Percentiles rank a stretch among this genome's conserved stretches.
These are phyloP conservation scores for Bipolaris zeicola DNA, from an alignment of 2,329 filamentous ascomycete genomes.

Conservation along the genomic window DNA sequence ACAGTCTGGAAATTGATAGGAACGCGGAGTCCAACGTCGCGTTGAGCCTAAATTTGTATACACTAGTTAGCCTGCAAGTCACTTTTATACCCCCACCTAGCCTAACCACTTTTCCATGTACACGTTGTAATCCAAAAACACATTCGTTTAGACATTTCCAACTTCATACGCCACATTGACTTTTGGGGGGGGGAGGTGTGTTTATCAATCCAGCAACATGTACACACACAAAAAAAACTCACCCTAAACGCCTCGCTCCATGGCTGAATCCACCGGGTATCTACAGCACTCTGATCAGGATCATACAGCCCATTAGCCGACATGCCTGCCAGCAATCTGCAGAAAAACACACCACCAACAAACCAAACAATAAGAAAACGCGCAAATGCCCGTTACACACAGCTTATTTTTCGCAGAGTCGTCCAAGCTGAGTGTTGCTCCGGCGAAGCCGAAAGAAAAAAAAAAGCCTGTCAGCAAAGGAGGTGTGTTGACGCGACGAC, in stretches of 20 bases:
- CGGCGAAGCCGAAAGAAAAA: background rate
- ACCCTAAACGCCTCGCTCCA: conserved; percentile 44
- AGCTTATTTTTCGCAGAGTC: conserved; percentile 7
- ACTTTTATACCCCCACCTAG: too few relatives aligned
- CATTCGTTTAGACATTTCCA: background rate
- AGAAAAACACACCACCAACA: conserved; percentile 7
- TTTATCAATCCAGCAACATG: background rate
- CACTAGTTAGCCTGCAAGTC: conserved; percentile 14
- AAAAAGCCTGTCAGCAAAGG: too few relatives aligned
- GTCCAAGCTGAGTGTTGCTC: background rate
- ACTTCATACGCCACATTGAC: background rate
- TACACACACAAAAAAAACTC: conserved; percentile 11
- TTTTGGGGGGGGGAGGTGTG: background rate
- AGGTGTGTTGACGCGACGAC: too few relatives aligned
- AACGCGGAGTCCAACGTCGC: conserved; percentile 64
- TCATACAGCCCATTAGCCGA: conserved; percentile 35
- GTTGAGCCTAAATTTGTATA: conserved; percentile 59
- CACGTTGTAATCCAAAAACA: background rate
- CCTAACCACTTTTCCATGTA: background rate
- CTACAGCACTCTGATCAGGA: conserved; percentile 35
- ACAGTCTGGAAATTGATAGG: conserved; percentile 67
- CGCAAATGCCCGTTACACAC: conserved; percentile 9
- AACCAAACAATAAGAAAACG: background rate
- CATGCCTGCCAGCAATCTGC: conserved; percentile 25
- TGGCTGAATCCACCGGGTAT: conserved; percentile 36